Evolutionary conservation across 176 grass and related monocot genomes (phyloP).

Genomic region (Calamus simplicifolius): DNA sequence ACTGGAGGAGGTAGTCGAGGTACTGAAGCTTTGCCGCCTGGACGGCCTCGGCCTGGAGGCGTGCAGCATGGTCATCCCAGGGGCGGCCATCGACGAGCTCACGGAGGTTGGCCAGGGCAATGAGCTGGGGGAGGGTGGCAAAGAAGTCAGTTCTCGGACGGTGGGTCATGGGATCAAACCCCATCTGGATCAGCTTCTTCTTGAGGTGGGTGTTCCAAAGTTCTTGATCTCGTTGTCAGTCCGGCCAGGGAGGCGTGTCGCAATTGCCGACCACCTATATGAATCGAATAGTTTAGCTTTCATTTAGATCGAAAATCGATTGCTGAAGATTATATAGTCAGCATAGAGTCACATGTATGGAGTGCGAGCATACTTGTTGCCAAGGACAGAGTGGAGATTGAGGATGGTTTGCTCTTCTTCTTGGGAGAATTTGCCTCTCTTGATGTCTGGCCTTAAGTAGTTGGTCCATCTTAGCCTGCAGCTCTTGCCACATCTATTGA

Average conservation of each 20-base stretch:
- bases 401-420: slow-evolving; percentile 91
- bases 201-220: slow-evolving; percentile 98
- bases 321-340: neutral
- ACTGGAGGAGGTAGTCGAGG: slow-evolving; percentile 49
- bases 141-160: slow-evolving; percentile 86
- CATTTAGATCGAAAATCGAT: too few relatives aligned
- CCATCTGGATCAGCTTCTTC: slow-evolving; percentile 98
- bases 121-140: slow-evolving; percentile 63
- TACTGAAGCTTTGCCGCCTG: slow-evolving; percentile 61
- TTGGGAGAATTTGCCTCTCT: slow-evolving; percentile 81
- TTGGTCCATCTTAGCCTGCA: slow-evolving; percentile 98
- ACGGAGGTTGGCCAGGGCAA: slow-evolving; percentile 72
- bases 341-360: neutral
- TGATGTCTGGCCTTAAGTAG: slow-evolving; percentile 90
- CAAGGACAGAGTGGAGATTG: slow-evolving; percentile 69
- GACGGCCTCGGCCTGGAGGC: slow-evolving; percentile 45
- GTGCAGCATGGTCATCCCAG: slow-evolving; percentile 45
- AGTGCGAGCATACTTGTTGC: slow-evolving; percentile 66
- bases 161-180: slow-evolving; percentile 96
- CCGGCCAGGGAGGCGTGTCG: slow-evolving; percentile 56
- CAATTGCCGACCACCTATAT: slow-evolving; percentile 86
- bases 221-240: slow-evolving; percentile 99
- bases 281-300: too few relatives aligned
- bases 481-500: slow-evolving; percentile 97
- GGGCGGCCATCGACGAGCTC: slow-evolving; percentile 58